Base-by-base conservation (phyloP, 306 rosid genomes). In the Sicyos baderoa region DNA sequence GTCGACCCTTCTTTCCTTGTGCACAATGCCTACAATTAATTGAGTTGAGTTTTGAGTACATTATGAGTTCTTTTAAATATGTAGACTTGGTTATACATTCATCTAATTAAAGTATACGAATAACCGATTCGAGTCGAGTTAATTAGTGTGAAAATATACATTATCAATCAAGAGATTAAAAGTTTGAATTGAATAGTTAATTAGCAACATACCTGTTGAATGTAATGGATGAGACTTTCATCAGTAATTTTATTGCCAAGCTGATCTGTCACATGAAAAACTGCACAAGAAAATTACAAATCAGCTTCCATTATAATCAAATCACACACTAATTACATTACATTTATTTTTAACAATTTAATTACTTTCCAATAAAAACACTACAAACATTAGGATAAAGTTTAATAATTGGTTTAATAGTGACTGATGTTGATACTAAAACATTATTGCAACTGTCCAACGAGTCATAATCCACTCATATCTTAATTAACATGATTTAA, bases 191-290 rank as follows among this genome's bases (percentile, higher is more conserved):
- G 42, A 35, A 35, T 35, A 45, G 9, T 45, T 10, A 47, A 47
- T 47, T 13, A 47, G 51, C 5, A 40, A 40, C 11, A 40, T 4
- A 47, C 51, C 51, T 47, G 51, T 47, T 47, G 51, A 14, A 47
- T 47, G 6, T 47, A 47, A 47, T 47, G 51, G 15, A 47, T 74
- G 77, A 93, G 85, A 45, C 75, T 80, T 79, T 86, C 81, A 78
- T 93, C 96, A 6, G 84, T 77, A 75, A 93, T 76, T 82, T 93
- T 90, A 88, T 84, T 79, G 54, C 99, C 97, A 10, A 80, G 82
- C 72, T 85, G 86, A 76, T 93, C 96, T 14, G 94, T 88, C 76
- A 90, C 96, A 52, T 93, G 96, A 81, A 93, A 47, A 47, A 47
- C 51, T 47, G 51, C 49, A 45, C 14, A 57, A 12, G 2, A 45